Evolutionary conservation across 768 basidiomycete species (phyloP).

Genomic region (Suillus weaverae): DNA sequence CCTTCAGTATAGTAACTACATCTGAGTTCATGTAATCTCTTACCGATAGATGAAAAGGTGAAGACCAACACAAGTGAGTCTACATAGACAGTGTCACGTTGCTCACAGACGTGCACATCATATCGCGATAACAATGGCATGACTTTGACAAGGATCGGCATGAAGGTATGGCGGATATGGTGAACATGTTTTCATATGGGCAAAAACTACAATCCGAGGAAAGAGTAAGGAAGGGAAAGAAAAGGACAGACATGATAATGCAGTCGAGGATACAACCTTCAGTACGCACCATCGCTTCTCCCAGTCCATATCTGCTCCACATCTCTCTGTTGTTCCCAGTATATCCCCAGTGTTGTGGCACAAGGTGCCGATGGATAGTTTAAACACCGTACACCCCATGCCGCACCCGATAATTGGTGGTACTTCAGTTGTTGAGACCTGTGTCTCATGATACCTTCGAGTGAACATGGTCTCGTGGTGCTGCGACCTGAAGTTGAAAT

Average conservation of each 20-base stretch:
- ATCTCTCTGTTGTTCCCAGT: too few relatives aligned
- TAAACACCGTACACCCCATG: too few relatives aligned
- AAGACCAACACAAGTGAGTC: not conserved
- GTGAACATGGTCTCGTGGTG: too few relatives aligned
- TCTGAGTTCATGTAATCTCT: too few relatives aligned
- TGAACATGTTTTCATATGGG: not conserved
- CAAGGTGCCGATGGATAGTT: too few relatives aligned
- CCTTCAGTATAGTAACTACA: too few relatives aligned
- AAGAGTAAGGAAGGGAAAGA: not conserved
- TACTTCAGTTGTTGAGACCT: too few relatives aligned
- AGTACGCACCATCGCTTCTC: not conserved
- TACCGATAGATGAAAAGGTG: not conserved
- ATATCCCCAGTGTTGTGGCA: too few relatives aligned
- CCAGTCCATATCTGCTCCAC: too few relatives aligned
- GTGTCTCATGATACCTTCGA: too few relatives aligned
- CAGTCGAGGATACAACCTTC: not conserved
- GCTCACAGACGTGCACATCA: not conserved
- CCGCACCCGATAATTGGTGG: too few relatives aligned
- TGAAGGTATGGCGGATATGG: not conserved
- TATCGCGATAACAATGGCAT: not conserved
- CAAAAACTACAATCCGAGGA: not conserved
- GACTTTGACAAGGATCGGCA: not conserved
- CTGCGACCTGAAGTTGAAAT: too few relatives aligned
- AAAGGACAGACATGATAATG: not conserved
- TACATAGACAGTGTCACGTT: not conserved